Evolutionary conservation across 148 eudicot genomes (phyloP).

Genomic region (Dianthus caryophyllus): DNA sequence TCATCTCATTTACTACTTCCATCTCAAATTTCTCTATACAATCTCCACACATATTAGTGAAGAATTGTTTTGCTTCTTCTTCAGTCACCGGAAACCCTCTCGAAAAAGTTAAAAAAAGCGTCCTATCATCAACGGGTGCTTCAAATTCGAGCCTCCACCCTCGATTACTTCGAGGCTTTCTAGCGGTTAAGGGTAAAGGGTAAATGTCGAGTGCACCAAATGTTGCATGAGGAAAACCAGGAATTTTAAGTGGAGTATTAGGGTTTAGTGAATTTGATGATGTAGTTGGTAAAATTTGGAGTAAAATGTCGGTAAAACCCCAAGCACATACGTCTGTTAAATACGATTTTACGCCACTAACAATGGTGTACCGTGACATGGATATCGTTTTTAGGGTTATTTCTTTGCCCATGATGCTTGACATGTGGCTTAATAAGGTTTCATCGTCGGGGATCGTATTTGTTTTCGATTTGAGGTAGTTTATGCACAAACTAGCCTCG

Average conservation of each 20-base stretch:
- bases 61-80: slow-evolving; percentile 25
- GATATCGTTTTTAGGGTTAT: slow-evolving; percentile 16
- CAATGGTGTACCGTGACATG: slow-evolving; percentile 23
- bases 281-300: slow-evolving; percentile 21
- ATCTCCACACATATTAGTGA: slow-evolving; percentile 30
- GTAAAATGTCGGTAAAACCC: slow-evolving; percentile 33
- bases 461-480: slow-evolving; percentile 17
- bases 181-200: slow-evolving; percentile 3
- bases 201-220: slow-evolving; percentile 26
- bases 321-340: slow-evolving; percentile 27
- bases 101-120: slow-evolving; percentile 37
- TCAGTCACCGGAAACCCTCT: slow-evolving; percentile 34
- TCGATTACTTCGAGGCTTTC: not conserved
- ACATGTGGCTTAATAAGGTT: slow-evolving; percentile 15
- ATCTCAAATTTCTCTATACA: slow-evolving; percentile 29
- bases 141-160: slow-evolving; percentile 29
- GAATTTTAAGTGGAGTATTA: not conserved
- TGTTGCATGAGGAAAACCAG: slow-evolving; percentile 23
- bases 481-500: slow-evolving; percentile 30
- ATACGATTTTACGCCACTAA: slow-evolving; percentile 29
- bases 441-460: slow-evolving; percentile 20
- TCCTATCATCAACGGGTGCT: slow-evolving; percentile 31
- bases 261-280: not conserved
- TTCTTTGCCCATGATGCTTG: slow-evolving; percentile 18
- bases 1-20: slow-evolving; percentile 11